Base-by-base conservation (phyloP, 495 filamentous ascomycete genomes). In the Amphirosellinia nigrospora region DNA sequence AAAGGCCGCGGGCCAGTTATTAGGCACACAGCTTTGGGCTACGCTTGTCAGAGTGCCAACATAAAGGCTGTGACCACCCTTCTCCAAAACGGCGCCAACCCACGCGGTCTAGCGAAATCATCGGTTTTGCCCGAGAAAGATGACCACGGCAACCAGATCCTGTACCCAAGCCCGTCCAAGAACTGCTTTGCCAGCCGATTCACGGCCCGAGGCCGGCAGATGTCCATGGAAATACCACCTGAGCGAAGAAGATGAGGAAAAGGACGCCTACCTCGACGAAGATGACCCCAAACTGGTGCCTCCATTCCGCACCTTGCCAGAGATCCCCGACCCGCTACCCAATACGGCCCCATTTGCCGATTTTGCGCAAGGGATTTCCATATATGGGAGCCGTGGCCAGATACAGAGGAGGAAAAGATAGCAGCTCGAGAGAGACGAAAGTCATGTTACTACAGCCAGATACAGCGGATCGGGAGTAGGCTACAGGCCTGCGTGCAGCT, bases 161-260 rank as follows among this genome's bases (percentile, higher is more conserved):
- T 52, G 32, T 53, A 64, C 2, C 62, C 62, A 9, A 64, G 62
- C 45, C 63, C 26, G 28, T 66, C 6, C 63, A 53, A 28, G 45
- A 38, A 41, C 45, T 53, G 30, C 48, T 66, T 30, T 53, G 48
- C 63, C 63, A 66, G 45, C n/a, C 45, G 4, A 23, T 53, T 10
- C 63, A 66, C 30, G 63, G 63, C 10, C 63, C 63, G 1, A 16
- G 63, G 1, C 63, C 45, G 16, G 59, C 0, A 21, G 7, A 28
- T 66, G 63, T 28, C 63, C 63, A 10, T 53, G 63, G 63, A 53
- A 0, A 9, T 66, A 66, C 30, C 63, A 66, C n/a, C 4, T 66
- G 4, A 66, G 4, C 6, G 45, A 53, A 10, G 63, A 66, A 41
- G 63, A 66, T 10, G 63, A 66, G 63, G 45, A 66, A 19, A 16